Evolutionary conservation across 306 rosid genomes (phyloP), one percentile per base, ranked within the genome.

Genomic region (Casuarina equisetifolia): DNA sequence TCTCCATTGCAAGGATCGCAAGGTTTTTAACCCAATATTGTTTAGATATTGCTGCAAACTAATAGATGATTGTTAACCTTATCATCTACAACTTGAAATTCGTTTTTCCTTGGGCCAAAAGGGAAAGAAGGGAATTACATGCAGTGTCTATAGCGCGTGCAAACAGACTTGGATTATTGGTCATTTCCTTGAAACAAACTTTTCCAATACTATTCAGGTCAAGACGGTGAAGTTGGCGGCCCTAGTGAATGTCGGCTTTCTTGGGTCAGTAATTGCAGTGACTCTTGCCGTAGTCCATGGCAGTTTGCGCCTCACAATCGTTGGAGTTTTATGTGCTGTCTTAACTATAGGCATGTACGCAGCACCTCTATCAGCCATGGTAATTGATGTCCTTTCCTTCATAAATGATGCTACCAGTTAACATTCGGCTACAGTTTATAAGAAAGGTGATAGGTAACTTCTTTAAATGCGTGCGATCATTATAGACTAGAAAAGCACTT

Each of bases 291-390:
- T 74, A 44, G 77, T 86, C 61, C 85, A 72, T 66, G 88, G 80
- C 66, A 19, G 70, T 6, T 10, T 75, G 38, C 84, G 81, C 25
- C 83, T 88, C 35, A 75, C 69, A 61, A 69, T 86, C 73, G 86
- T 86, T 61, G 90, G 88, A 68, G 39, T 84, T 39, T 49, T 80
- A 19, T 82, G 86, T 63, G 75, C 86, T 40, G 88, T 40, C 6
- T 62, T 86, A 64, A 88, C 88, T 43, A 62, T 82, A 1, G 59
- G 73, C 68, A 84, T 88, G 92, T 88, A 88, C 20, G 92, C 86
- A 44, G 77, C 90, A 4, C 90, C 90, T 11, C 72, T 88, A 2
- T 52, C 85, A 5, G 73, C 70, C 79, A 79, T 88, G 88, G 92
- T 83, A 82, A 73, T 39, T 9, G 51, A 15, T 9, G 48, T 20